Base-by-base conservation (phyloP, 225 moss, liverwort and hornwort species). In the Bryum argenteum region DNA sequence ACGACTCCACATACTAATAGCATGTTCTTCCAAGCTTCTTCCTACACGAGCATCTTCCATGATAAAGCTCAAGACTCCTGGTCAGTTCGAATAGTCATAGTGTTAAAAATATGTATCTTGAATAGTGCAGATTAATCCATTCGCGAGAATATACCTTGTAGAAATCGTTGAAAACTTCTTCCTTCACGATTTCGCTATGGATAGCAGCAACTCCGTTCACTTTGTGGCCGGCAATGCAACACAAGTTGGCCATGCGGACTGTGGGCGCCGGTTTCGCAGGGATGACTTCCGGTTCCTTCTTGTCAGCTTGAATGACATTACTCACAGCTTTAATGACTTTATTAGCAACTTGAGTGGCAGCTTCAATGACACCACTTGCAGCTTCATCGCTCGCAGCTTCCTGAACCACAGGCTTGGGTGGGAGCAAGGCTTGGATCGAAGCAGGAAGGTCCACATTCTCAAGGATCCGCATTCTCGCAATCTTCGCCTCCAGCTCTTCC, bases 161-260 rank as follows among this genome's bases (percentile, higher is more conserved):
- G 47, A 98, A 98, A 76, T 94, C 91, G 58, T 92, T 94, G 60
- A 98, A 94, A 5, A 98, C 97, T 57, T 94, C 92, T 0, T 94
- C 91, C 58, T 88, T 92, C 24, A 98, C 94, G 67, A 98, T 98
- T 57, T 98, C 83, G 17, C 84, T 94, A 81, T 94, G 94, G 72
- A 98, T 98, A 51, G 93, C 91, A 10, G 97, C 97, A 17, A 94
- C 97, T 51, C 97, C 97, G 61, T 94, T 98, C 62, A 98, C 94
- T 67, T 80, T 98, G 53, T 98, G 94, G 14, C 91, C 92, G 40
- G 88, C 80, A 73, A 98, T 89, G 9, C 92, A 88, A 79, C 94
- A 94, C 74, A 98, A 84, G 67, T 98, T 94, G 48, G 94, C 94
- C 97, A 98, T 98, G 37, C 94, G 92, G 6, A 91, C 92, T 20